These are phyloP conservation scores for Pseudogymnoascus sp. DNA, from an alignment of 2,329 filamentous ascomycete species.

Conservation along the genomic window DNA sequence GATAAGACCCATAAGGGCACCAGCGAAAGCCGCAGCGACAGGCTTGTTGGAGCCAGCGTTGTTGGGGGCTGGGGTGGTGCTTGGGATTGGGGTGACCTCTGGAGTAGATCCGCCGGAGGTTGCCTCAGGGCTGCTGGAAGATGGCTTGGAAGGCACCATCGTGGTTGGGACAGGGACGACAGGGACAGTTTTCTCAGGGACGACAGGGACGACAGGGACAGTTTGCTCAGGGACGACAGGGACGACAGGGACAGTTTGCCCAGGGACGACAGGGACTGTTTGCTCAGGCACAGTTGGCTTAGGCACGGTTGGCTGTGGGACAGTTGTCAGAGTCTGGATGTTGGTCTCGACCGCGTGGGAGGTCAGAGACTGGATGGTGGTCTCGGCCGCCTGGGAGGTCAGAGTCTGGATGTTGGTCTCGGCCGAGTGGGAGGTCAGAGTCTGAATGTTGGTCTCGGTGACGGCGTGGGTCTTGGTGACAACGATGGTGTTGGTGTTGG, in stretches of 20 bases:
- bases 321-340: background rate
- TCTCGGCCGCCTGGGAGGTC: too few relatives aligned
- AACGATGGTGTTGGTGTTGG: conserved; percentile 38
- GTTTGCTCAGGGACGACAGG: conserved; percentile 18
- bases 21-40: conserved; percentile 23
- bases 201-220: conserved; percentile 21
- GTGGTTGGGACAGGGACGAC: conserved; percentile 23
- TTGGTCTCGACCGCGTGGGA: too few relatives aligned
- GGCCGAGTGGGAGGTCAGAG: conserved; percentile 18
- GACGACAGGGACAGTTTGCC: conserved; percentile 21
- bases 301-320: conserved; percentile 20
- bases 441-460: conserved; percentile 11
- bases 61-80: conserved; percentile 15
- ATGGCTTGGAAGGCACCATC: conserved; percentile 17
- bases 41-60: conserved; percentile 25
- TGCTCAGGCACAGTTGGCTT: conserved; percentile 12
- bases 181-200: conserved; percentile 20
- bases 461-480: conserved; percentile 34
- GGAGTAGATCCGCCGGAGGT: background rate
- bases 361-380: too few relatives aligned
- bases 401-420: background rate
- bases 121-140: background rate
- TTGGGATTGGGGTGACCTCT: background rate
- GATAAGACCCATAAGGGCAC: conserved; percentile 25
- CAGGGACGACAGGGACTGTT: background rate